Conservation (phyloP, 352 stramenopile species). For the Globisporangium recalcitrans region DNA sequence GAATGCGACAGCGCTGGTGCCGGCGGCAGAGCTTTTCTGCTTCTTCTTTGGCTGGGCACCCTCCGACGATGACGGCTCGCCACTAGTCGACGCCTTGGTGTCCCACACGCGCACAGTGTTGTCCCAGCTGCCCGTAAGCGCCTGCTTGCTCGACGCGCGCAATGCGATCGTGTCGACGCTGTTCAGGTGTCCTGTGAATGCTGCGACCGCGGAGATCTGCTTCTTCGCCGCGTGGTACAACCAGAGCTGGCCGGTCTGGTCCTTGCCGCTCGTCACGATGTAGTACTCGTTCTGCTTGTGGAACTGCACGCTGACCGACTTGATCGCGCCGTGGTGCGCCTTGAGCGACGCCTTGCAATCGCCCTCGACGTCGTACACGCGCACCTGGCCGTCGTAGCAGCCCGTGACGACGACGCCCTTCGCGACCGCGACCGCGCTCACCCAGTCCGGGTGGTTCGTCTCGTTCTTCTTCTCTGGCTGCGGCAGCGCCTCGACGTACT, state of each 20-base stretch:
- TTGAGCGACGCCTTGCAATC: conserved; percentile 59
- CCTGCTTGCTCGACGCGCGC: conserved; percentile 27
- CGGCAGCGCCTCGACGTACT: conserved; percentile 83
- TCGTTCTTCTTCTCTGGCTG: conserved; percentile 64
- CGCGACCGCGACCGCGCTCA: conserved; percentile 61
- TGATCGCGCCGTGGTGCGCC: conserved; percentile 74
- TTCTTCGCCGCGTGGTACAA: conserved; percentile 29
- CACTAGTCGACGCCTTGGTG: conserved; percentile 16
- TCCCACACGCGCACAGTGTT: conserved; percentile 81
- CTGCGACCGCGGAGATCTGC: conserved; percentile 43
- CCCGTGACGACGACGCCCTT: conserved; percentile 62
- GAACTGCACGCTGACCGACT: conserved; percentile 45
- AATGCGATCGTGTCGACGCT: conserved; percentile 66
- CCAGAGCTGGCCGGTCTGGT: conserved; percentile 74
- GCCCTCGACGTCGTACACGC: conserved; percentile 59
- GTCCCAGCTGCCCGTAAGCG: conserved; percentile 76
- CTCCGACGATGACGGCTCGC: conserved; percentile 12
- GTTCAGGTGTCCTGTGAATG: conserved; percentile 73
- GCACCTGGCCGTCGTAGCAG: conserved; percentile 84
- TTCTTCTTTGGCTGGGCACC: conserved; percentile 62
- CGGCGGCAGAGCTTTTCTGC: conserved; percentile 32
- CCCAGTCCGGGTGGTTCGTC: conserved; percentile 81
- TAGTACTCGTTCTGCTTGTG: conserved; percentile 37
- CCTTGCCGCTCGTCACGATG: conserved; percentile 75
- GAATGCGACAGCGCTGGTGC: conserved; percentile 41